Conservation (phyloP, 352 stramenopile species). For the Phytophthora europaea region DNA sequence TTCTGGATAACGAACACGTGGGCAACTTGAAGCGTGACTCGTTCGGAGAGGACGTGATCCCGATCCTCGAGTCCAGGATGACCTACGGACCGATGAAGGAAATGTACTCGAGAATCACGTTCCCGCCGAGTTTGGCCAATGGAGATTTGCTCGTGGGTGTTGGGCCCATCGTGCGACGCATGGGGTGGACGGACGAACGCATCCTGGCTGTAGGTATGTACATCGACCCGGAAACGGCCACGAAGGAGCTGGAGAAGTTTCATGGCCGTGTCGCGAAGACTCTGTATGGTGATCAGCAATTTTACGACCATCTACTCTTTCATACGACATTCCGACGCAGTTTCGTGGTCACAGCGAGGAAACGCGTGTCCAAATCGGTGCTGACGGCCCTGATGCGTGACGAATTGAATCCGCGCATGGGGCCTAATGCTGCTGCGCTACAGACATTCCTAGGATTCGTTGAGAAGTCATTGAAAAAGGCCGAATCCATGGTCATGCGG, state of each 20-base stretch:
- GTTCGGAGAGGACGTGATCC: constrained; percentile 59
- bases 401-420: constrained; percentile 77
- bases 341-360: constrained; percentile 83
- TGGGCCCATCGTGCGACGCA: constrained; percentile 75
- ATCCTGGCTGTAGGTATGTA: constrained; percentile 86
- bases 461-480: constrained; percentile 86
- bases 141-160: constrained; percentile 81
- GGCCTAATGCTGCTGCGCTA: constrained; percentile 55
- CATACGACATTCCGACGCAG: constrained; percentile 74
- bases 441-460: constrained; percentile 79
- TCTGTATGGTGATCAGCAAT: constrained; percentile 77
- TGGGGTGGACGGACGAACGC: constrained; percentile 87
- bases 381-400: constrained; percentile 73
- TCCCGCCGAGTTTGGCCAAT: constrained; percentile 79
- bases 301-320: constrained; percentile 76
- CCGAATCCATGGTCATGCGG: constrained; percentile 81
- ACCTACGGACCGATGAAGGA: constrained; percentile 80
- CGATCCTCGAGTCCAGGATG: constrained; percentile 71
- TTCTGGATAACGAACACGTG: constrained; percentile 36
- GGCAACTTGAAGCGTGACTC: constrained; percentile 36
- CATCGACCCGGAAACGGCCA: constrained; percentile 72
- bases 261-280: constrained; percentile 62
- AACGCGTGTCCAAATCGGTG: constrained; percentile 82
- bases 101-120: constrained; percentile 81
- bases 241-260: constrained; percentile 67